Evolutionary conservation across 78 protist species (phyloP), one percentile per base, ranked within the genome.

Genomic region (Cavenderia fasciculata): DNA sequence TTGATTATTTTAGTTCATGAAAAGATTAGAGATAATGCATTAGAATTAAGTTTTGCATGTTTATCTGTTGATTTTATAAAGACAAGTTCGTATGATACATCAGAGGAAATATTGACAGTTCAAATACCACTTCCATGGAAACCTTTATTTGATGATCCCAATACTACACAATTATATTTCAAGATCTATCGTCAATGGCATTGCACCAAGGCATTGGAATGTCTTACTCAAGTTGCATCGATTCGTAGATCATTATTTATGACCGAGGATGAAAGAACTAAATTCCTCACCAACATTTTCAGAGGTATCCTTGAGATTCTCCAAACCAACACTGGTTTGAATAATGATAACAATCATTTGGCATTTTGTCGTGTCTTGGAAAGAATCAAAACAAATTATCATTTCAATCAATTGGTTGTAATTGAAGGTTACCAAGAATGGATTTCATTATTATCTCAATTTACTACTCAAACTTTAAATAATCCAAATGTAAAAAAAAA

Each of bases 391-490:
- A 61, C 90, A 18, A 82, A 82, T 23, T 82, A 82, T 68, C 70
- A 69, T 57, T 51, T 82, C 19, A 65, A 68, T 52, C 44, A 61
- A 40, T 63, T 82, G 46, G 43, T 82, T 2, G 16, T 78, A 0
- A 72, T 68, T 38, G 41, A 4, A 23, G 57, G 69, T 44, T 82
- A 82, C 33, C 1, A 0, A 14, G 90, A 82, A 8, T 82, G 90
- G 90, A 82, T 82, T 52, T 23, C 43, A 52, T 19, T 40, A 66
- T 23, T 82, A 12, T 82, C 90, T 38, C 5, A 21, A 8, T 82
- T 82, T 44, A 82, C 90, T 25, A 82, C 68, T 57, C 52, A 82
- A 38, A 82, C 90, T 43, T 44, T 82, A 52, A 82, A 82, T 25
- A 66, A 51, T 52, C 74, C 76, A 52, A 74, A 79, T 51, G 88